Base-by-base conservation (phyloP, 1,139 yeast genomes). In the Yamadazyma trypodendri region DNA sequence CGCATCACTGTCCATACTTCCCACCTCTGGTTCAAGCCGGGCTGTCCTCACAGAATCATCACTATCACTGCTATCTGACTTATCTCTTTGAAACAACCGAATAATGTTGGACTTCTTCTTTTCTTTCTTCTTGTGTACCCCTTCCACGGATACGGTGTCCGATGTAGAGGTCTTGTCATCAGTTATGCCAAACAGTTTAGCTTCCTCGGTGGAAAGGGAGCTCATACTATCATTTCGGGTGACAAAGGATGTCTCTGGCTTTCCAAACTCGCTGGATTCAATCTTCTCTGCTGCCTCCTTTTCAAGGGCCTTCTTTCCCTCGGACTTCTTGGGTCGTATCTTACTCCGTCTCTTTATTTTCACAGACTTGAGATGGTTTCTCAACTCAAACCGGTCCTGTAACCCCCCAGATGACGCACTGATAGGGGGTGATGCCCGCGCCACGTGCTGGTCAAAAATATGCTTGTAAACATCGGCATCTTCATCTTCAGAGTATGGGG, bases 401-500 rank as follows among this genome's bases (percentile, higher is more conserved):
- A 22, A 22, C 8, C 12, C 25, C 8, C 28, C 28, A 4, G 32
- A 21, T 4, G 27, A 22, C 9, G 15, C 21, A 11, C 21, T 31
- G 6, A 67, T 65, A 1, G 72, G 73, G 0, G 73, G 72, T 1
- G 72, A 65, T 3, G 48, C 50, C 36, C 55, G 56, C 8, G 50
- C 35, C 4, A 39, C 37, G 11, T 35, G 31, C 12, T 29, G 29
- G 13, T 47, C 46, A 16, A 47, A 47, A 4, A 47, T 41, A 2
- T 37, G 43, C 27, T 39, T 27, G 32, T 36, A 48, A 2, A 42
- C 33, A 8, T 39, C 44, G 8, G 42, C 44, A 20, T 47, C 45
- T 4, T 36, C 31, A 33, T 47, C 50, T 2, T 36, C 39, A 2
- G 29, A 32, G 23, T 51, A 37, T 15, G 63, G 60, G 23, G 49